Evolutionary conservation across 768 basidiomycete genomes (phyloP).

Genomic region (Leccinum longicurvipes): DNA sequence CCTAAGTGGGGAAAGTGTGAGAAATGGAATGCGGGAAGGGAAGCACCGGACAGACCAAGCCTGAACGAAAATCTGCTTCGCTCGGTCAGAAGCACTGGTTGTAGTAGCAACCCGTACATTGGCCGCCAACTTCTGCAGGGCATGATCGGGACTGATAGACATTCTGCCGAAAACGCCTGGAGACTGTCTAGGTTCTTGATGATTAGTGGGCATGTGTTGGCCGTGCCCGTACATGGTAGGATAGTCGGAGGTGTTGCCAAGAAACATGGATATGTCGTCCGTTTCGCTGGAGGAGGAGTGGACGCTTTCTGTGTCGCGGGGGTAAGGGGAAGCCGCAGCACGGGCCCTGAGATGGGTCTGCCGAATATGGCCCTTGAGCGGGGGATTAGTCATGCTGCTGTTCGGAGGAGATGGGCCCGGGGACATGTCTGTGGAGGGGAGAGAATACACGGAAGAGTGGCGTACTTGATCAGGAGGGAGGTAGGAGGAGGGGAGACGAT

Average conservation of each 20-base stretch:
- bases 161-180: slow-evolving; percentile 75
- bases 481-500: slow-evolving; percentile 58
- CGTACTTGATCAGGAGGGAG: slow-evolving; percentile 43
- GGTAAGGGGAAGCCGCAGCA: slow-evolving; percentile 79
- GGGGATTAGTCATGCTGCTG: slow-evolving; percentile 69
- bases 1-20: slow-evolving; percentile 45
- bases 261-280: slow-evolving; percentile 82
- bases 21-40: slow-evolving; percentile 14
- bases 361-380: slow-evolving; percentile 74
- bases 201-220: slow-evolving; percentile 38
- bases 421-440: slow-evolving; percentile 40
- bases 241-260: slow-evolving; percentile 60
- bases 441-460: slow-evolving; percentile 43
- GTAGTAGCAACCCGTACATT: slow-evolving; percentile 88
- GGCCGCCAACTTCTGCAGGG: slow-evolving; percentile 80
- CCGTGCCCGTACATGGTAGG: slow-evolving; percentile 57
- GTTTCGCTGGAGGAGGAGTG: slow-evolving; percentile 87
- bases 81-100: slow-evolving; percentile 86
- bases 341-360: slow-evolving; percentile 77
- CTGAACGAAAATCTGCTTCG: slow-evolving; percentile 91
- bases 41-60: slow-evolving; percentile 62
- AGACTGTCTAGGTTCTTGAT: slow-evolving; percentile 52
- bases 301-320: slow-evolving; percentile 80
- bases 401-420: slow-evolving; percentile 69
- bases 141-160: slow-evolving; percentile 72